Evolutionary conservation across 1,139 yeast species (phyloP).

Genomic region (Schwanniomyces etchellsii): DNA sequence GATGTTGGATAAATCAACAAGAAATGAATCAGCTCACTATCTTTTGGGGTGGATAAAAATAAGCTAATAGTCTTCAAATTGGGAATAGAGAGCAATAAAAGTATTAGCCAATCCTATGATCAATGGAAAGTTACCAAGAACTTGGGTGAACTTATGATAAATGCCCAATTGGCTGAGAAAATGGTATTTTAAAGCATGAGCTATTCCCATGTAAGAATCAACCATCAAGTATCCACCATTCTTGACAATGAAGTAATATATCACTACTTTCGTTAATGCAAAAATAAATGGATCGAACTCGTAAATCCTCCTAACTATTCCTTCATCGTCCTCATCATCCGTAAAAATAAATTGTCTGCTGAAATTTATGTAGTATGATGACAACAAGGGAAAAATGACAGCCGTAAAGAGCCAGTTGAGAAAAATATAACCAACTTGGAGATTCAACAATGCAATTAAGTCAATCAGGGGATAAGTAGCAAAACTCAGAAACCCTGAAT

Average conservation of each 20-base stretch:
- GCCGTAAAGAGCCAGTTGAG: conserved; percentile 38
- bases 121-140: conserved; percentile 46
- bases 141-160: conserved; percentile 25
- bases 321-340: conserved; percentile 29
- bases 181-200: conserved; percentile 32
- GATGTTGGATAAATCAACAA: too few species aligned
- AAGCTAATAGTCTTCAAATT: conserved; percentile 33
- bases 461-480: conserved; percentile 29
- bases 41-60: too few species aligned
- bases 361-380: conserved; percentile 50
- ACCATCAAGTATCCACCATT: conserved; percentile 24
- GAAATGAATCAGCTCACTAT: too few species aligned
- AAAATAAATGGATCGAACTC: conserved; percentile 54
- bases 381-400: conserved; percentile 37
- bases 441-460: conserved; percentile 25
- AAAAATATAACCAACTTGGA: conserved; percentile 26
- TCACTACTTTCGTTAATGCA: conserved; percentile 44
- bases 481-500: conserved; percentile 21
- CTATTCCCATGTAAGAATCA: conserved; percentile 23
- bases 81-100: conserved; percentile 47
- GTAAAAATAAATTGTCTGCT: conserved; percentile 39
- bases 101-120: conserved; percentile 45
- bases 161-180: conserved; percentile 32
- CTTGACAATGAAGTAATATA: conserved; percentile 37
- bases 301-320: conserved; percentile 30